phyloP scores from a whole-genome alignment of 208 protist species.

The Wallacemonas sp. region DNA sequence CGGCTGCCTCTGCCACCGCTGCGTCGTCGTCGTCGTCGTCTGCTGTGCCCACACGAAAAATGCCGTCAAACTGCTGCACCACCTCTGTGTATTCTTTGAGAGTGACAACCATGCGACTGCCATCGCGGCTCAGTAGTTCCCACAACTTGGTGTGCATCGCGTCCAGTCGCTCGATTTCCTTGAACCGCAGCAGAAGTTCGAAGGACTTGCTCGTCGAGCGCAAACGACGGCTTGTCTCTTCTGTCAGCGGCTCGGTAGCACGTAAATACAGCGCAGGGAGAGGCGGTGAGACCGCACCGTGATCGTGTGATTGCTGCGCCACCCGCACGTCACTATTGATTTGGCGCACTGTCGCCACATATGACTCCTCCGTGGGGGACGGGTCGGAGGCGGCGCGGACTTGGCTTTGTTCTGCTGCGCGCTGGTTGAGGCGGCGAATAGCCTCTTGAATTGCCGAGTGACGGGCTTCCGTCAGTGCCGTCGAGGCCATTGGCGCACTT shows the following conservation, averaged over 20 bases:
- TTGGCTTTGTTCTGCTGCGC: neutral
- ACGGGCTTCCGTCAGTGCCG: too few species aligned
- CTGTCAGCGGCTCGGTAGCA: slow-evolving; percentile 38
- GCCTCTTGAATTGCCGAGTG: neutral
- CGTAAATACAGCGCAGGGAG: slow-evolving; percentile 69
- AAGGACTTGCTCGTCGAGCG: slow-evolving; percentile 68
- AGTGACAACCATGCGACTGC: slow-evolving; percentile 43
- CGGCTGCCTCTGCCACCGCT: neutral
- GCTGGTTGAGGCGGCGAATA: neutral
- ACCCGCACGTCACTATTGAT: slow-evolving; percentile 45
- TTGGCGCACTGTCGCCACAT: slow-evolving; percentile 27
- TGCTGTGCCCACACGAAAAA: slow-evolving; percentile 6
- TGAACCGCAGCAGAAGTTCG: slow-evolving; percentile 77
- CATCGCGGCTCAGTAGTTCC: slow-evolving; percentile 53
- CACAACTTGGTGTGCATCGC: slow-evolving; percentile 71
- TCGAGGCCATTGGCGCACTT: too few species aligned
- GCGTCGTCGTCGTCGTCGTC: neutral
- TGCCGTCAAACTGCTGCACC: slow-evolving; percentile 39
- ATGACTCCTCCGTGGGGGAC: neutral
- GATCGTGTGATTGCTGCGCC: slow-evolving; percentile 11
- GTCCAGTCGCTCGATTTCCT: slow-evolving; percentile 78
- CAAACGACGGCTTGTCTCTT: slow-evolving; percentile 46
- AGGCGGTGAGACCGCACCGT: slow-evolving; percentile 12
- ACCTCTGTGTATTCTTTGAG: slow-evolving; percentile 60
- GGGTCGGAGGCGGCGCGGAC: neutral